Percentiles rank a stretch among this genome's conserved stretches.
Evolutionary conservation across 106 monocot species (phyloP).

Genomic region (Dioscorea zingiberensis): DNA sequence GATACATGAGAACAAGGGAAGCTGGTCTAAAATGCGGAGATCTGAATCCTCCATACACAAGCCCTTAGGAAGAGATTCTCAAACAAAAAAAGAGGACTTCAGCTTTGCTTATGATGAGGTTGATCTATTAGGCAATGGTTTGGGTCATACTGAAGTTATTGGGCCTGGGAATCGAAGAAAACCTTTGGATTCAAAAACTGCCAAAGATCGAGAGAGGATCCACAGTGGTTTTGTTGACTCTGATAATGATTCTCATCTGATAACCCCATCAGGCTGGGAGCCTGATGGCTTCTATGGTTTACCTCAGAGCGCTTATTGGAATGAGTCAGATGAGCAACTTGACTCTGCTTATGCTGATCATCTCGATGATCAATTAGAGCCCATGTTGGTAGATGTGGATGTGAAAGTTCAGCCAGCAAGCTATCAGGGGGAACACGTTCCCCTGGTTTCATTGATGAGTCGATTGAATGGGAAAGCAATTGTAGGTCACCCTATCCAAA

Average conservation of each 20-base stretch:
- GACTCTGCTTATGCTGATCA: constrained; percentile 8
- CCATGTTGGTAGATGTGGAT: constrained; percentile 56
- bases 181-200: constrained; percentile 9
- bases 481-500: constrained; percentile 79
- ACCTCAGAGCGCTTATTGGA: constrained; percentile 14
- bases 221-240: constrained; percentile 21
- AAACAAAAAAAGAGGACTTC: constrained; percentile 18
- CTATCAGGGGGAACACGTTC: constrained; percentile 80
- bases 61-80: neutral
- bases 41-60: constrained; percentile 6
- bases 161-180: constrained; percentile 5
- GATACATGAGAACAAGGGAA: constrained; percentile 18
- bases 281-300: constrained; percentile 14
- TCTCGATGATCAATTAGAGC: neutral
- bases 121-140: constrained; percentile 17
- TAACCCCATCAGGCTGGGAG: constrained; percentile 33
- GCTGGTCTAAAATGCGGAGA: constrained; percentile 9
- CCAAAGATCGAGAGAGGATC: constrained; percentile 6
- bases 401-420: constrained; percentile 64
- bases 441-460: constrained; percentile 94
- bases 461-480: constrained; percentile 96
- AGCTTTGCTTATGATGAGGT: constrained; percentile 13
- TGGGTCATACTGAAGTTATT: neutral
- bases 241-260: constrained; percentile 31
- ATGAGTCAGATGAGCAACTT: constrained; percentile 6